Conservation (phyloP, 345 rosid species). For the Excoecaria cochinchinensis region DNA sequence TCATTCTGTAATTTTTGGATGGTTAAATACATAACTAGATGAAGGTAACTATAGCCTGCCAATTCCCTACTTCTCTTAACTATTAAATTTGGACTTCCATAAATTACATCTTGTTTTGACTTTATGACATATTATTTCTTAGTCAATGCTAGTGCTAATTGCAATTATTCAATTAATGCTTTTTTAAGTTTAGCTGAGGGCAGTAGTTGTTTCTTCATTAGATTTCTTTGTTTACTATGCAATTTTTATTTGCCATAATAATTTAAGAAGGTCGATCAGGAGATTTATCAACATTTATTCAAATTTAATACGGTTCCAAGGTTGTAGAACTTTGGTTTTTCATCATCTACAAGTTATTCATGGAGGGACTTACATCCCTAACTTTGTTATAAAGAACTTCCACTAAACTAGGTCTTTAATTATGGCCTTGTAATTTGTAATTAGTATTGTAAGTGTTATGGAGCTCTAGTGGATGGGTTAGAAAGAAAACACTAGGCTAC, state of each 20-base stretch:
- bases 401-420: neutral
- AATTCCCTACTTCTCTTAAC: neutral
- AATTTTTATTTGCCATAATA: neutral
- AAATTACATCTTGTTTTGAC: slow-evolving; percentile 9
- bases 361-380: neutral
- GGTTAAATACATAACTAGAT: neutral
- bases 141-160: neutral
- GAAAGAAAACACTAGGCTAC: neutral
- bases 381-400: neutral
- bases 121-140: neutral
- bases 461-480: neutral
- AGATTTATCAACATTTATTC: neutral
- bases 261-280: neutral
- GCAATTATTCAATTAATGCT: neutral
- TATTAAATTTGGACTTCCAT: neutral
- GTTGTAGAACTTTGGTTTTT: neutral
- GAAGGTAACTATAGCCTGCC: neutral
- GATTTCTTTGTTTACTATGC: neutral
- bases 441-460: neutral
- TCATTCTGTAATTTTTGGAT: neutral
- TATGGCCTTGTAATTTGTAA: neutral
- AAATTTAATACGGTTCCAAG: neutral
- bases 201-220: neutral
- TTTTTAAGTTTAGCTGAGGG: neutral
- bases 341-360: neutral